phyloP scores from a whole-genome alignment of 2,329 filamentous ascomycete species.

The Colletotrichum sp. region DNA sequence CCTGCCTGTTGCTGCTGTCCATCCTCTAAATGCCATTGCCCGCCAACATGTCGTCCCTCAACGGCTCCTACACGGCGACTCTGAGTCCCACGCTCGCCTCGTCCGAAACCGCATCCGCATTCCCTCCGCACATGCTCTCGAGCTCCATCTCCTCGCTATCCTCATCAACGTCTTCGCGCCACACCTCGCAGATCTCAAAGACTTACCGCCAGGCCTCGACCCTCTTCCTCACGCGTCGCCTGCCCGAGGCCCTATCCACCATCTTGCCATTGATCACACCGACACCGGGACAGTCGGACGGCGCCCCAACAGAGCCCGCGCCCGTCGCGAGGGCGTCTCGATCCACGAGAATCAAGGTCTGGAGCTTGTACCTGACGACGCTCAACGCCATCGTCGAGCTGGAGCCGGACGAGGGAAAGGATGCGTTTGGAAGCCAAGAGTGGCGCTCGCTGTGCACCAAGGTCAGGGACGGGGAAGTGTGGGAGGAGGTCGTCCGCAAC shows the following conservation, averaged over 20 bases:
- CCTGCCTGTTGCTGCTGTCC: not conserved
- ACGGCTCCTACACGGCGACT: slow-evolving; percentile 46
- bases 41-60: slow-evolving; percentile 44
- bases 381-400: slow-evolving; percentile 91
- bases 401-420: slow-evolving; percentile 88
- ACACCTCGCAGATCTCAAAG: slow-evolving; percentile 81
- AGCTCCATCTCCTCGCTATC: slow-evolving; percentile 74
- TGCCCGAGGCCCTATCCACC: slow-evolving; percentile 87
- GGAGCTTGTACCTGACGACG: slow-evolving; percentile 95
- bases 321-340: slow-evolving; percentile 82
- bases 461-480: slow-evolving; percentile 88
- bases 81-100: slow-evolving; percentile 48
- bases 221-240: slow-evolving; percentile 89
- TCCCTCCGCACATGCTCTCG: slow-evolving; percentile 59
- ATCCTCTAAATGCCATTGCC: slow-evolving; percentile 9
- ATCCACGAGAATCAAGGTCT: slow-evolving; percentile 89
- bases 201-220: slow-evolving; percentile 94
- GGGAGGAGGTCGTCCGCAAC: slow-evolving; percentile 88
- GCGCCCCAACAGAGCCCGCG: slow-evolving; percentile 59
- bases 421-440: slow-evolving; percentile 81
- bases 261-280: slow-evolving; percentile 82
- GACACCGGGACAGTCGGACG: slow-evolving; percentile 50
- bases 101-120: slow-evolving; percentile 36
- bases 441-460: slow-evolving; percentile 85
- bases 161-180: slow-evolving; percentile 64